Conservation (phyloP, 352 stramenopile genomes). For the Globisporangium radiosum region DNA sequence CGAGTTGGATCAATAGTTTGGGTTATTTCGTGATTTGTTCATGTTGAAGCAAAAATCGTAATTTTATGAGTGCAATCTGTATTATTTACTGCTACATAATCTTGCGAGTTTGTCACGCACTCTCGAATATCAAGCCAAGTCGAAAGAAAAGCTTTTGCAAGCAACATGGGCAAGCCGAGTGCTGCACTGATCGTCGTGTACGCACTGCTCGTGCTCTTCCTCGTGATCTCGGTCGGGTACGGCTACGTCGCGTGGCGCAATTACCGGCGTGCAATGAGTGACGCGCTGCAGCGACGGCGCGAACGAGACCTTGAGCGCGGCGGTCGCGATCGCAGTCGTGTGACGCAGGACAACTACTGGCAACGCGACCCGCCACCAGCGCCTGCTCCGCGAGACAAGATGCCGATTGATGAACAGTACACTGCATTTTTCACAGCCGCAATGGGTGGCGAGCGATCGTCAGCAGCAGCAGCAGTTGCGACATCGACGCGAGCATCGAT, state of each 20-base stretch:
- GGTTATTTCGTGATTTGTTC: no score
- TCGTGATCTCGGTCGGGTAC: slow-evolving; percentile 19
- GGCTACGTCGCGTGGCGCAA: slow-evolving; percentile 25
- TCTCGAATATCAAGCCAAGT: no score
- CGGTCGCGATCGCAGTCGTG: slow-evolving; percentile 5
- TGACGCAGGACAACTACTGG: slow-evolving; percentile 29
- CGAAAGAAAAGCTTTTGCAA: no score
- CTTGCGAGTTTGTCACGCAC: no score
- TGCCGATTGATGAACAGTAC: neutral
- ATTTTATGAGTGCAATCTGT: no score
- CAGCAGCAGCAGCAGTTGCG: neutral
- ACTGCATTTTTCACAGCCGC: neutral
- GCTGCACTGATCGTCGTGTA: slow-evolving; percentile 19
- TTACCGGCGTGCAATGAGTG: slow-evolving; percentile 24
- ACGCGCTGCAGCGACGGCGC: slow-evolving; percentile 18
- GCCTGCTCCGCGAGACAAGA: neutral
- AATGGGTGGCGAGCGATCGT: neutral
- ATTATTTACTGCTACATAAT: no score
- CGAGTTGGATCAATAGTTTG: no score
- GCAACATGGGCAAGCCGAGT: slow-evolving; percentile 8
- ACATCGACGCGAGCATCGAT: neutral
- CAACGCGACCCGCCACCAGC: slow-evolving; percentile 6
- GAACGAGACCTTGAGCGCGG: slow-evolving; percentile 21
- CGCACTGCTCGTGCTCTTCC: slow-evolving; percentile 20
- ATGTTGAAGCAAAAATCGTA: no score